These are phyloP conservation scores for Sporisorium graminicola DNA, from an alignment of 1,284 basidiomycete genomes.

Conservation along the genomic window DNA sequence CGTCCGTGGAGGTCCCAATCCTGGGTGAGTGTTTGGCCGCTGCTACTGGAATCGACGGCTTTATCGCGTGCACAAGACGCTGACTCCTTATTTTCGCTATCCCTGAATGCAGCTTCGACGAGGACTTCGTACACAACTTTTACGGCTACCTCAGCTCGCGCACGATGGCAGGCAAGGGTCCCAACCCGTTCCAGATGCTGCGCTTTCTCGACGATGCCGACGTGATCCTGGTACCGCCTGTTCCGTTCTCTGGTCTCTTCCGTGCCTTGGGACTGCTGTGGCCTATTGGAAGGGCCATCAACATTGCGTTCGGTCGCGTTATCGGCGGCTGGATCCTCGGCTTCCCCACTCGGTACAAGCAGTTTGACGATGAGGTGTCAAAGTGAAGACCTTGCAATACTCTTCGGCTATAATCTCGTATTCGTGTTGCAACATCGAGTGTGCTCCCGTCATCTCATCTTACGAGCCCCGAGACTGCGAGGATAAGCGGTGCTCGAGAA, in stretches of 20 bases:
- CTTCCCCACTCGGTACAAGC: conserved; percentile 49
- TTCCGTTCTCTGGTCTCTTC: conserved; percentile 50
- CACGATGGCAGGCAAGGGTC: conserved; percentile 50
- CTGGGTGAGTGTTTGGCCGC: conserved; percentile 34
- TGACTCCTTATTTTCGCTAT: neutral
- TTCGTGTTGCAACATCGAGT: neutral
- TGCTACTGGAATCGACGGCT: neutral
- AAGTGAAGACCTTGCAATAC: conserved; percentile 4
- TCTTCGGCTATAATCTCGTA: neutral
- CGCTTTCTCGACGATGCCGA: conserved; percentile 66
- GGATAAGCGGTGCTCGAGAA: no score
- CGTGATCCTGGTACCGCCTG: conserved; percentile 63
- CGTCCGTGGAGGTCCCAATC: conserved; percentile 64
- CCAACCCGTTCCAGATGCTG: conserved; percentile 68
- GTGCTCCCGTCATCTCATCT: no score
- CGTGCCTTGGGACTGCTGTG: conserved; percentile 55
- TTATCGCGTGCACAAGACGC: neutral
- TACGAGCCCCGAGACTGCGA: no score
- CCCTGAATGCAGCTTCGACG: conserved; percentile 55
- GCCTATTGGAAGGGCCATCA: conserved; percentile 31
- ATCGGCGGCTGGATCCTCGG: conserved; percentile 50
- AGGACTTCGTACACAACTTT: conserved; percentile 67
- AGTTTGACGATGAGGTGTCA: conserved; percentile 42
- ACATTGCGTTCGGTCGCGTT: conserved; percentile 44
- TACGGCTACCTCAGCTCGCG: conserved; percentile 63